These are phyloP conservation scores for Chamaecyparis obtusa DNA, from an alignment of 75 land plant species.

Conservation along the genomic window DNA sequence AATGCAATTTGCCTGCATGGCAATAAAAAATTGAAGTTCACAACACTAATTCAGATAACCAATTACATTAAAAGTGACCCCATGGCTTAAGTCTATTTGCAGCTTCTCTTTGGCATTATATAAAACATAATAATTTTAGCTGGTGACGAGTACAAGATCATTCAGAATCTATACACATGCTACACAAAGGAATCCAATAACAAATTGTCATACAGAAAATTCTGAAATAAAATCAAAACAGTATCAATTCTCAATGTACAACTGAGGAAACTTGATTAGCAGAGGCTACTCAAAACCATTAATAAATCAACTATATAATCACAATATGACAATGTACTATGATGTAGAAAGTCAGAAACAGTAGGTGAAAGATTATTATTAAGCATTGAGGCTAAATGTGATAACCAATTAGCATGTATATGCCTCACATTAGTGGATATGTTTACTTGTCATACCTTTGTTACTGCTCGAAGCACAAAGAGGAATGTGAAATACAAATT, in stretches of 20 bases:
- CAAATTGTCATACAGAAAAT: background rate
- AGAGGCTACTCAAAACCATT: too few relatives aligned
- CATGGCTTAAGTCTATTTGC: background rate
- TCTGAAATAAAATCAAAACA: background rate
- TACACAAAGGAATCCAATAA: background rate
- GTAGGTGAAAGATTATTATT: background rate
- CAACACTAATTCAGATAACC: background rate
- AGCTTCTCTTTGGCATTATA: background rate
- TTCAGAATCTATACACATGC: background rate
- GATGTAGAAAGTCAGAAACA: background rate
- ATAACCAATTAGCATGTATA: background rate
- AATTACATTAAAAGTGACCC: background rate
- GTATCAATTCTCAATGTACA: background rate
- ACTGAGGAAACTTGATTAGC: background rate
- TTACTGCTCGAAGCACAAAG: slow-evolving; percentile 87
- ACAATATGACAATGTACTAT: too few relatives aligned
- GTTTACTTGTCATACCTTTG: slow-evolving; percentile 38
- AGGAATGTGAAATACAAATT: slow-evolving; percentile 92
- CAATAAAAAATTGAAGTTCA: background rate
- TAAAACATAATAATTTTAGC: background rate
- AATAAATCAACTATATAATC: too few relatives aligned
- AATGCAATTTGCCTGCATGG: background rate
- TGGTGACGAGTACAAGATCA: background rate
- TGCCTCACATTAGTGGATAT: background rate
- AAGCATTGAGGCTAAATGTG: background rate